phyloP scores from a whole-genome alignment of 148 eudicot species.

The Vaccinium darrowii region DNA sequence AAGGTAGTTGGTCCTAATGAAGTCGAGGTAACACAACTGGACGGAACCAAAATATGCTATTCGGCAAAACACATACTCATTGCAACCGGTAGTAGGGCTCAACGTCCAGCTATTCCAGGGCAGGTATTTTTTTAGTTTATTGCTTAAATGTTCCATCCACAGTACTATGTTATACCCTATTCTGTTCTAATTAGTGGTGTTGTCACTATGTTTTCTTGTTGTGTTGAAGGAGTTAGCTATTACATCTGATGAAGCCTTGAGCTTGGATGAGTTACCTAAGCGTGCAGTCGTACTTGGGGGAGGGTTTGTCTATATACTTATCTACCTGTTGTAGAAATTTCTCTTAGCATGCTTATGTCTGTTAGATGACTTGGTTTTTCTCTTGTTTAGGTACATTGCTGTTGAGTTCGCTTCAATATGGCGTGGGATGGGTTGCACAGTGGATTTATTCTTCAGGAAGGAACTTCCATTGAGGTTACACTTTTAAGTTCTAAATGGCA shows the following conservation, averaged over 20 bases:
- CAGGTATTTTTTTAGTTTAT: constrained; percentile 38
- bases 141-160: neutral
- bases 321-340: neutral
- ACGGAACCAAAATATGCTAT: constrained; percentile 83
- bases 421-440: constrained; percentile 96
- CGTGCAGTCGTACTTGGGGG: constrained; percentile 89
- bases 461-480: constrained; percentile 92
- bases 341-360: constrained; percentile 1
- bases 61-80: constrained; percentile 89
- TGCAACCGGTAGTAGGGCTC: constrained; percentile 94
- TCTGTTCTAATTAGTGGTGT: constrained; percentile 1
- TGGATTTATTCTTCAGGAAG: constrained; percentile 76
- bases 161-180: neutral
- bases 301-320: constrained; percentile 53
- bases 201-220: constrained; percentile 1
- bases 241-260: constrained; percentile 97
- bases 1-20: constrained; percentile 84
- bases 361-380: neutral
- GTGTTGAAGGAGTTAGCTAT: constrained; percentile 74
- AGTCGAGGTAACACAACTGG: constrained; percentile 82
- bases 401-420: constrained; percentile 99
- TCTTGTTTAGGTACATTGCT: constrained; percentile 76
- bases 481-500: neutral
- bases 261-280: constrained; percentile 94
- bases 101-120: constrained; percentile 75